Evolutionary conservation across 805 yeast species (phyloP), one percentile per base, ranked within the genome.

Genomic region (Tetrapisispora iriomotensis): DNA sequence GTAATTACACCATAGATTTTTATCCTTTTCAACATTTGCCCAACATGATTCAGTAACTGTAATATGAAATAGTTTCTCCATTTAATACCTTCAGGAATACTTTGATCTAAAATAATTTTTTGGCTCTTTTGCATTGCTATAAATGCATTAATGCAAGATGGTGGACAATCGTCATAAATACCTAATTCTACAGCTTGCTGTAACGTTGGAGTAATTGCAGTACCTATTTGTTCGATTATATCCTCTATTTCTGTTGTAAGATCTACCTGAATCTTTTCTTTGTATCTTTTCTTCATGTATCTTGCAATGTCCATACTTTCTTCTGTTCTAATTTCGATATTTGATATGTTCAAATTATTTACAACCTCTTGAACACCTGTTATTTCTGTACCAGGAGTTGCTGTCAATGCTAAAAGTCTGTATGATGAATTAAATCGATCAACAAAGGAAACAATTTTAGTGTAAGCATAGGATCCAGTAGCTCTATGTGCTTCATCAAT

Each of bases 401-500:
- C 99, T 0, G 97, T 87, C 45, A 92, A 65, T 0, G 95, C 97
- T 37, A 92, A 59, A 0, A 88, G 66, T 33, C 98, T 66, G 48
- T 77, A 81, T 2, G 84, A 74, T 1, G 75, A 68, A 44, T 75
- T 79, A 53, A 76, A 77, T 37, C 84, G 61, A 22, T 71, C 70
- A 10, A 83, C 57, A 49, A 75, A 78, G 45, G 74, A 67, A 2
- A 83, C 84, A n/a, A 90, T 88, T 40, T 82, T 81, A 34, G 80
- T 80, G 53, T 90, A 90, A 1, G 97, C 82, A 55, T 87, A 88
- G 39, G 84, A 81, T 0, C 96, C 96, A 37, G 80, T 79, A 0
- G 96, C 87, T 36, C 95, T 67, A 59, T 92, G 99, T 0, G 98
- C 97, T 64, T 92, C 99, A 62, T 92, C 99, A 19, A 92, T 70